Base-by-base conservation (phyloP, 2,329 filamentous ascomycete species). In the Xylaria hypoxylon region DNA sequence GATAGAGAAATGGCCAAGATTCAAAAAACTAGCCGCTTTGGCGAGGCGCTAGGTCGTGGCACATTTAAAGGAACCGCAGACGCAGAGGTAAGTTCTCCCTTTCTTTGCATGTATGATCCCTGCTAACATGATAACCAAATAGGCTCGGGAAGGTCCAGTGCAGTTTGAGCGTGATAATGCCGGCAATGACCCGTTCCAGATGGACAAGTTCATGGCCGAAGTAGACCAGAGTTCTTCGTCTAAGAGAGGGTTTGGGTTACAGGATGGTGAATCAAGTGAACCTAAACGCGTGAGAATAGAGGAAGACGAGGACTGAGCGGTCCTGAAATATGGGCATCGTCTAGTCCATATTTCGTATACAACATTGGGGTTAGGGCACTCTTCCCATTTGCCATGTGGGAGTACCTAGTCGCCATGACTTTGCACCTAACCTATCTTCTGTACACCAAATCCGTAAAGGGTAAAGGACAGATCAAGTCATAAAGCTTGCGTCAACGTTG, bases 171-270 rank as follows among this genome's bases (percentile, higher is more conserved):
- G 95, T 80, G 95, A 97, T 28, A 71, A 51, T 59, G 86, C 81
- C 1, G 81, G 80, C 33, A 76, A 78, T 19, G 95, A 98, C 80
- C 94, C 94, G 0, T 98, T 98, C 79, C 94, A 96, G 56, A 96
- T 98, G 72, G 94, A 97, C 77, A 92, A 92, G 75, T 97, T 99
- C 83, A 89, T 99, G 77, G 91, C 89, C 40, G 94, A 97, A 78
- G 94, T 85, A 74, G 89, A 83, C 79, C 87, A 89, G 78, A 85
- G 82, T 64, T 79, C 82, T 10, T 82, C 86, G 2, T 85, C 86
- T 2, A 93, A 92, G 80, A 90, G 94, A 77, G 88, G 91, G 40
- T 94, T 92, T 77, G 93, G 92, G 0, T 80, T 96, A 66, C 90
- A 93, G 71, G 90, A 92, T 33, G 85, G 85, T 0, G 88, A 86